Base-by-base conservation (phyloP, 768 basidiomycete genomes). In the Tylopilus subfusipes region DNA sequence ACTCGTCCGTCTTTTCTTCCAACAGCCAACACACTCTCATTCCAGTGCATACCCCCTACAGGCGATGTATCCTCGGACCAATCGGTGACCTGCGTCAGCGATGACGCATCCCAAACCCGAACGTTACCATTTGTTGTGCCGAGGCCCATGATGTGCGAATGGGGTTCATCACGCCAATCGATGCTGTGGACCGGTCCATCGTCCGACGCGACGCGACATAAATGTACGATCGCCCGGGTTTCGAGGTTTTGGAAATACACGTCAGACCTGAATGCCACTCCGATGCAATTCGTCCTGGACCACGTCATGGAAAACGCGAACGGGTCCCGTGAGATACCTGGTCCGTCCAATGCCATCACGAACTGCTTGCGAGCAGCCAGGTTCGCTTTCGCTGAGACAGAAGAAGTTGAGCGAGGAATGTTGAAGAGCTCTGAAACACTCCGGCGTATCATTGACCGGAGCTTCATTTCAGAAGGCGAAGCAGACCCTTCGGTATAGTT, bases 181-280 rank as follows among this genome's bases (percentile, higher is more conserved):
- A 86, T 75, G 42, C 73, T 75, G 56, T 76, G 71, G 9, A 82
- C 71, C 11, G 67, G 63, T 33, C 78, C 78, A 43, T 68, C 59
- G 22, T 59, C 54, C 31, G 57, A 50, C 25, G 70, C 60, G 38
- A 78, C 67, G 42, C 70, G 71, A 61, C 78, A 83, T 19, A 86
- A 68, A 46, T 76, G 79, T 4, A 76, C 72, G 34, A 86, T 82
- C 29, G 71, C 67, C 31, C 79, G 79, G 4, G 75, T 83, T 47
- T 79, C 74, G 11, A 85, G 76, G 60, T 86, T 76, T 63, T 86
- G 85, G 57, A 82, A 83, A 66, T 81, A 86, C 13, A 86, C 76
- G 13, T 84, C 78, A 49, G 72, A 71, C 19, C 72, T 77, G 65
- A 84, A 87, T 14, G 82, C 80, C 19, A 87, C 83, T 1, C 83